Evolutionary conservation across 1,284 basidiomycete species (phyloP).

Genomic region (Ceratobasidium sp.): DNA sequence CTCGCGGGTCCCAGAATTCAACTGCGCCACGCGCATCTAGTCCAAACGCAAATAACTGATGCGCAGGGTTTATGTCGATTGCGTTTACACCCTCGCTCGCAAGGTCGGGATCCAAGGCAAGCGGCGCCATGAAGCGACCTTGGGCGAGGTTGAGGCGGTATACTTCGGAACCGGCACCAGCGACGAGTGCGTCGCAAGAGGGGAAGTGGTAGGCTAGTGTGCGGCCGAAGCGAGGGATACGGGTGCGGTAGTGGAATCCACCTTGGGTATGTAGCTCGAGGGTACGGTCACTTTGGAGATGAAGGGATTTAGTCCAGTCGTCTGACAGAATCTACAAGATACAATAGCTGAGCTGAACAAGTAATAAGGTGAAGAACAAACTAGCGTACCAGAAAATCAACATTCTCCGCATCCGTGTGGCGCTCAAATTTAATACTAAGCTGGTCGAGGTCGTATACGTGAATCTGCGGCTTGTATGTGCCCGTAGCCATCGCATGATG

Average conservation of each 20-base stretch:
- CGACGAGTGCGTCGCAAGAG: constrained; percentile 81
- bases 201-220: constrained; percentile 90
- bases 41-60: constrained; percentile 92
- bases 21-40: constrained; percentile 82
- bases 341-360: constrained; percentile 38
- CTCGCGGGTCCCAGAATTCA: constrained; percentile 96
- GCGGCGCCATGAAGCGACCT: constrained; percentile 89
- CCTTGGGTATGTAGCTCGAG: constrained; percentile 95
- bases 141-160: constrained; percentile 96
- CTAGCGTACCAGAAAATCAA: constrained; percentile 95
- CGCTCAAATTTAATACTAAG: constrained; percentile 95
- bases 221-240: constrained; percentile 95
- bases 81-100: constrained; percentile 81
- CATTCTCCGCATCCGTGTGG: constrained; percentile 95
- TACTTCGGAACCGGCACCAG: constrained; percentile 84
- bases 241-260: constrained; percentile 90
- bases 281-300: constrained; percentile 95
- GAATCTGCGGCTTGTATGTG: constrained; percentile 97
- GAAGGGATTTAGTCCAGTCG: constrained; percentile 99
- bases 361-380: constrained; percentile 45
- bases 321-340: constrained; percentile 84
- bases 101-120: constrained; percentile 68
- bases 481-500: constrained; percentile 94
- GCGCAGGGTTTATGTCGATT: constrained; percentile 93
- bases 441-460: constrained; percentile 95